Evolutionary conservation across 352 stramenopile species (phyloP).

Genomic region (Pythium vanterpoolii): DNA sequence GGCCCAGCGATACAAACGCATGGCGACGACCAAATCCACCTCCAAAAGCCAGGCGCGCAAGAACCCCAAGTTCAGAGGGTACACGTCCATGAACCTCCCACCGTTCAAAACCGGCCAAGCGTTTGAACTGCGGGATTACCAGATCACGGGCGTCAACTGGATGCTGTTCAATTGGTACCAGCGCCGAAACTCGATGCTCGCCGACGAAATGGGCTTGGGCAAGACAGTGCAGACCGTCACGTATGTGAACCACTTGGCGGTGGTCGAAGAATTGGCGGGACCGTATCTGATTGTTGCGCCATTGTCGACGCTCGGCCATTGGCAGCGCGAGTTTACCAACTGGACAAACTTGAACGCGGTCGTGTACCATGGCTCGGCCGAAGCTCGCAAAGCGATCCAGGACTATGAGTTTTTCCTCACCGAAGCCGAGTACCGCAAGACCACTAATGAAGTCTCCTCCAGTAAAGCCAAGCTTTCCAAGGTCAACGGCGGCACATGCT

Average conservation of each 20-base stretch:
- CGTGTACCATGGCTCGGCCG: constrained; percentile 96
- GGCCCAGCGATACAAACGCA: constrained; percentile 47
- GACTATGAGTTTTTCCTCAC: constrained; percentile 94
- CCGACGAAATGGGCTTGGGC: constrained; percentile 98
- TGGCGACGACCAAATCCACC: constrained; percentile 26
- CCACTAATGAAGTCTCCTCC: neutral
- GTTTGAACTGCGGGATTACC: constrained; percentile 96
- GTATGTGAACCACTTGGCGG: constrained; percentile 94
- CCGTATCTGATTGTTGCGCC: constrained; percentile 98
- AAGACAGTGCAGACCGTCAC: constrained; percentile 96
- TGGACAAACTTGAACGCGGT: constrained; percentile 99
- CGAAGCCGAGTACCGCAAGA: constrained; percentile 35
- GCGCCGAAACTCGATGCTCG: constrained; percentile 96
- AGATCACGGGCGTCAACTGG: constrained; percentile 99
- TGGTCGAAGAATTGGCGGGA: constrained; percentile 92
- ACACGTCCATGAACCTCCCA: constrained; percentile 54
- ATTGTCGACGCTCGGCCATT: constrained; percentile 97
- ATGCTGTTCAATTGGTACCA: constrained; percentile 99
- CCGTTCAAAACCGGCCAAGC: constrained; percentile 53
- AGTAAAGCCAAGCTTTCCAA: constrained; percentile 27
- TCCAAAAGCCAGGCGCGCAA: constrained; percentile 36
- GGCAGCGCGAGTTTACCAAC: constrained; percentile 92
- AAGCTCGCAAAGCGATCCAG: constrained; percentile 88
- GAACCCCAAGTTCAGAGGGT: constrained; percentile 62
- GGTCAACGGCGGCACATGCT: constrained; percentile 49